Percentiles rank a stretch among this genome's conserved stretches.
Conservation (phyloP, 371 early-diverging fungal species). For the Fennellomyces sp. region DNA sequence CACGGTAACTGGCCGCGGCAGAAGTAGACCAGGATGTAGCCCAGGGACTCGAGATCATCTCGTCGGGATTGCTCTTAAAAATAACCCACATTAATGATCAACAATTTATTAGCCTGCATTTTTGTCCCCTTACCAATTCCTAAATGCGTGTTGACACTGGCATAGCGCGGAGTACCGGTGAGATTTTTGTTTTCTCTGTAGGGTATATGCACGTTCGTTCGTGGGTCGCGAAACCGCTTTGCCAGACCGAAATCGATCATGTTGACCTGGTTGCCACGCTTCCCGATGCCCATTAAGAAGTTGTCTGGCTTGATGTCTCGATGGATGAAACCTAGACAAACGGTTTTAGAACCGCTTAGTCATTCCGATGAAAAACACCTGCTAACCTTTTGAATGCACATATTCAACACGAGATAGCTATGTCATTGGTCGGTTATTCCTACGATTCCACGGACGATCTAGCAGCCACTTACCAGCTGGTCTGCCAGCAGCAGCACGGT, state of each 20-base stretch:
- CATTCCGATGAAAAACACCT: background rate
- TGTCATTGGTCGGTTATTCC: too few relatives aligned
- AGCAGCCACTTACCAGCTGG: slow-evolving; percentile 81
- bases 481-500: slow-evolving; percentile 98
- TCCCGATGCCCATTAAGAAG: slow-evolving; percentile 97
- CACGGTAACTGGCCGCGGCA: slow-evolving; percentile 98
- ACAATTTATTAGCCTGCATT: background rate
- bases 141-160: slow-evolving; percentile 97
- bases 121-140: slow-evolving; percentile 77
- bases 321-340: slow-evolving; percentile 59
- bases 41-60: slow-evolving; percentile 99
- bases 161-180: slow-evolving; percentile 99
- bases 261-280: slow-evolving; percentile 94
- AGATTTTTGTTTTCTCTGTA: slow-evolving; percentile 98
- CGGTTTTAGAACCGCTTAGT: background rate
- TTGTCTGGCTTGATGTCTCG: slow-evolving; percentile 97
- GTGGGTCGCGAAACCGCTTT: slow-evolving; percentile 95
- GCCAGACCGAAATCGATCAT: slow-evolving; percentile 99
- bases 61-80: slow-evolving; percentile 94
- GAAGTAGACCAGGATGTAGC: slow-evolving; percentile 99
- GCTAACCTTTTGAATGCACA: slow-evolving; percentile 88
- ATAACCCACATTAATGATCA: background rate
- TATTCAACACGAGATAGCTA: slow-evolving; percentile 97
- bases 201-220: slow-evolving; percentile 96
- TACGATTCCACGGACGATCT: background rate